Evolutionary conservation across 225 moss, liverwort and hornwort species (phyloP).

Genomic region (Bryum argenteum): DNA sequence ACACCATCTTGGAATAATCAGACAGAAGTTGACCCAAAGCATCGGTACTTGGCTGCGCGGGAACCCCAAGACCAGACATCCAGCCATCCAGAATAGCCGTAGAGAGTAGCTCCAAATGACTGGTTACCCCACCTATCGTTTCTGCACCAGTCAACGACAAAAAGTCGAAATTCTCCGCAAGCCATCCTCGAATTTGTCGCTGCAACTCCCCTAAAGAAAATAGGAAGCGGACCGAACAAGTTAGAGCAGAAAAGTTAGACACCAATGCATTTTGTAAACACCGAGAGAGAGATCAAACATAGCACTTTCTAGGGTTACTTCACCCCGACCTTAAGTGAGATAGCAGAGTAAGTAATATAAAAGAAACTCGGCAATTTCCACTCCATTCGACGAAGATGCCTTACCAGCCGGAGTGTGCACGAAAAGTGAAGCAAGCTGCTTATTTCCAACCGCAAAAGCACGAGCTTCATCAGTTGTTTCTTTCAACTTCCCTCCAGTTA

Average conservation of each 20-base stretch:
- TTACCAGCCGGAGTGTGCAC: conserved; percentile 96
- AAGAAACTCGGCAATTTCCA: conserved; percentile 13
- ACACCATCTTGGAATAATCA: conserved; percentile 86
- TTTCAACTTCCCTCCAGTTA: conserved; percentile 79
- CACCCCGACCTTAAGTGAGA: conserved; percentile 10
- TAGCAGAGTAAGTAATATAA: background rate
- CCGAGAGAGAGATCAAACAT: conserved; percentile 7
- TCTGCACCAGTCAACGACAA: conserved; percentile 75
- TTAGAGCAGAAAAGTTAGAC: conserved; percentile 15
- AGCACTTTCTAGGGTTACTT: background rate
- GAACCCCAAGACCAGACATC: conserved; percentile 99
- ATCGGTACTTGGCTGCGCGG: conserved; percentile 89
- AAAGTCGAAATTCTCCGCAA: conserved; percentile 91
- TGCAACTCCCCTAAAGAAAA: conserved; percentile 75
- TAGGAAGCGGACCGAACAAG: conserved; percentile 11
- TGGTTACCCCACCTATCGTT: conserved; percentile 64
- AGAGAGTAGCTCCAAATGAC: conserved; percentile 86
- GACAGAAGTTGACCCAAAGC: conserved; percentile 93
- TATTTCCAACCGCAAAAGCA: conserved; percentile 90
- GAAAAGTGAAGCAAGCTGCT: conserved; percentile 89
- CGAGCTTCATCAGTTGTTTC: conserved; percentile 96
- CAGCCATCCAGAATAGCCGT: conserved; percentile 99
- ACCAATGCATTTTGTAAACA: background rate
- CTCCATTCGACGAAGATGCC: conserved; percentile 7
- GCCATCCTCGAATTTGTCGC: conserved; percentile 95